phyloP scores from a whole-genome alignment of 176 grass and related monocot species.

The Lolium rigidum region DNA sequence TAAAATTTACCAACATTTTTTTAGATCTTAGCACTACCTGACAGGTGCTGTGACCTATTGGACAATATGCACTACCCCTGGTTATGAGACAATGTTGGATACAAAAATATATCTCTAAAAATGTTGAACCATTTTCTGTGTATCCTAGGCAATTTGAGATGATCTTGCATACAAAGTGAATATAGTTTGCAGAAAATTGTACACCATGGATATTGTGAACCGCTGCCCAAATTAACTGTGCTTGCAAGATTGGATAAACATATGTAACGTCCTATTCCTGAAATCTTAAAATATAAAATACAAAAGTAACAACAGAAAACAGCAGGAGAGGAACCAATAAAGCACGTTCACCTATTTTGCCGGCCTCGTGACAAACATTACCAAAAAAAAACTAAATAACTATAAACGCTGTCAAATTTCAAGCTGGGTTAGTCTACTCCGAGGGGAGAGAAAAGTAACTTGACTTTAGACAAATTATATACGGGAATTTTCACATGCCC shows the following conservation, averaged over 20 bases:
- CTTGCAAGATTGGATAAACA: not conserved
- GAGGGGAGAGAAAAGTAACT: not conserved
- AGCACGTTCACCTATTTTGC: not conserved
- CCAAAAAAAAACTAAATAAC: not conserved
- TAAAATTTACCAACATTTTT: not conserved
- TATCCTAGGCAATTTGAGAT: not conserved
- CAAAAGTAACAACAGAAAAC: not conserved
- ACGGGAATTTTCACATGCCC: not conserved
- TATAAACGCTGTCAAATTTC: slow-evolving; percentile 6
- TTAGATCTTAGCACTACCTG: not conserved
- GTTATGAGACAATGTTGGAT: not conserved
- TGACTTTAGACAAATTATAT: not conserved
- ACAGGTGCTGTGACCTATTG: not conserved
- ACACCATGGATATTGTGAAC: not conserved
- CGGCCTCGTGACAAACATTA: not conserved
- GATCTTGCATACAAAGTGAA: slow-evolving; percentile 6
- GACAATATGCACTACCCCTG: not conserved
- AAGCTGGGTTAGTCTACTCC: not conserved
- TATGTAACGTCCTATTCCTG: not conserved
- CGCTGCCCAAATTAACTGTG: slow-evolving; percentile 16
- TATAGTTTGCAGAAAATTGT: not conserved
- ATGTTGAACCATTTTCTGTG: not conserved
- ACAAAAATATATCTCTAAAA: not conserved
- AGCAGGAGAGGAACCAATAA: not conserved
- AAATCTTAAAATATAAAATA: slow-evolving; percentile 26